Base-by-base conservation (phyloP, 2,329 filamentous ascomycete species). In the Aspergillus awamori region DNA sequence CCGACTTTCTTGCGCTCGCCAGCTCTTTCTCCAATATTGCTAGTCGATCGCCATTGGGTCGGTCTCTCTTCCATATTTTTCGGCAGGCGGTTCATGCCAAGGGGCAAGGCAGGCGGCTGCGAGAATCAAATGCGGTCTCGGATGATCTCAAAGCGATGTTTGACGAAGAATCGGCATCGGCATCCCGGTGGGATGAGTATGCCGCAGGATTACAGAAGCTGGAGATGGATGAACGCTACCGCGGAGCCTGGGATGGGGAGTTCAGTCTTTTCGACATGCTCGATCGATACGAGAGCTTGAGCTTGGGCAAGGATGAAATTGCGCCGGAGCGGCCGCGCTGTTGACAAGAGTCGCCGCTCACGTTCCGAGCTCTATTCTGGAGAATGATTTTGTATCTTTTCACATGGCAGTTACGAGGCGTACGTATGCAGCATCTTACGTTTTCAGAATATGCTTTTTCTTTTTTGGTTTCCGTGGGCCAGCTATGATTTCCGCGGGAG, bases 211-310 rank as follows among this genome's bases (percentile, higher is more conserved):
- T 77, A 53, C 67, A 73, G 59, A 76, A 77, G 36, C 61, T 77
- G n/a, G 67, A 75, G 22, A 53, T 61, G 51, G 69, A 77, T 26
- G 65, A 68, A n/a, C 70, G 72, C 24, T 76, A 74, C 56, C 70
- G 67, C 63, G 72, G 69, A 1, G 68, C 69, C 30, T 48, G 28
- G 2, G 63, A 62, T 4, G 60, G 56, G 7, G 62, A 62, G 10
- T 57, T 62, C 15, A 67, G 60, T 7, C 63, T 78, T 2, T 74
- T 68, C 15, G 74, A 77, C 24, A 78, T 78, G 76, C 65, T 78
- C 41, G 74, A 76, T 62, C 70, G 70, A 3, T 77, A 77, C 58
- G 76, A 78, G 58, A 75, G 70, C 59, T 62, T 77, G 58, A 77
- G 74, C 60, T 51, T 77, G 53, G 76, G 76, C 2, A 76, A 75